These are phyloP conservation scores for Penium margaritaceum DNA, from an alignment of 139 green algal genomes.

Conservation along the genomic window DNA sequence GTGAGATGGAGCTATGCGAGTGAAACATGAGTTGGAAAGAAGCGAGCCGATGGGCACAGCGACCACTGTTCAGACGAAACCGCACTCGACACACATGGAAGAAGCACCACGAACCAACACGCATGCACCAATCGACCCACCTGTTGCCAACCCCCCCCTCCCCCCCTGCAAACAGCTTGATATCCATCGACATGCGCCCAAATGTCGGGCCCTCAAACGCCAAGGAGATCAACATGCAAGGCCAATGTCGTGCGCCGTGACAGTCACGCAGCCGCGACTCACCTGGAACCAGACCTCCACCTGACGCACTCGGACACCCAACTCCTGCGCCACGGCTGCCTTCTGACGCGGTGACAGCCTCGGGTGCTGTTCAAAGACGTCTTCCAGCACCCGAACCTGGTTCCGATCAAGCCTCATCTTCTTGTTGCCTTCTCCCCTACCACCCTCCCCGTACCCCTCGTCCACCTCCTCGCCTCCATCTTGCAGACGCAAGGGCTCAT, in stretches of 20 bases:
- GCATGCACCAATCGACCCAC: no score
- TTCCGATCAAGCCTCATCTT: slow-evolving; percentile 7
- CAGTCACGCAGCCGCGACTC: background rate
- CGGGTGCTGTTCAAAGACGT: slow-evolving; percentile 11
- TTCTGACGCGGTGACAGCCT: slow-evolving; percentile 7
- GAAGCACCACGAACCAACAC: no score
- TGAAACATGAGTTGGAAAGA: no score
- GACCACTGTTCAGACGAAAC: no score
- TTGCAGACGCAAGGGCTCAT: no score
- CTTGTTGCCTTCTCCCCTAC: background rate
- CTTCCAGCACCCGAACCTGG: slow-evolving; percentile 1
- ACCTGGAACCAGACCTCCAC: slow-evolving; percentile 38
- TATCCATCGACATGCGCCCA: no score
- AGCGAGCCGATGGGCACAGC: no score
- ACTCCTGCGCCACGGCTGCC: background rate
- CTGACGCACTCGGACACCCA: slow-evolving; percentile 24
- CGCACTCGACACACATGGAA: no score
- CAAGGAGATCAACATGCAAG: background rate
- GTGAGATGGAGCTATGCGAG: no score
- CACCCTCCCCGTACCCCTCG: background rate
- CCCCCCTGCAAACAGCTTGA: no score
- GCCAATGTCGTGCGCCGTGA: background rate
- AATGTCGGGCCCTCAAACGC: no score
- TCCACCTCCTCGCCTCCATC: background rate
- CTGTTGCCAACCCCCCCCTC: no score